Conservation (phyloP, 768 basidiomycete species). For the Clathrus columnatus region DNA sequence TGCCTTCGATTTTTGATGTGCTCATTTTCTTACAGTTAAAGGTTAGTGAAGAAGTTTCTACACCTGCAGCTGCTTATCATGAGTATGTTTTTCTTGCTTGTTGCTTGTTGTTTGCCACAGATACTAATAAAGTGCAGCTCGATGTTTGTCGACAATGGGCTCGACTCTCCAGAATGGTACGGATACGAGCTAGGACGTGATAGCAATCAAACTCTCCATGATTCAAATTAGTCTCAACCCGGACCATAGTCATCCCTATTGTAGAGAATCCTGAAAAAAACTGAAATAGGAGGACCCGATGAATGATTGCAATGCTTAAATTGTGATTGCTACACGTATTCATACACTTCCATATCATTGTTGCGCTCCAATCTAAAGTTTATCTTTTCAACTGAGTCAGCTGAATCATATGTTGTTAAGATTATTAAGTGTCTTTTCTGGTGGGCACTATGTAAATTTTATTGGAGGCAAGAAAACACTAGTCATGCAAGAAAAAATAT, state of each 20-base stretch:
- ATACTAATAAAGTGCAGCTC: conserved; percentile 26
- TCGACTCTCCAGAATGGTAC: conserved; percentile 43
- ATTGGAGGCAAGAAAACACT: no score
- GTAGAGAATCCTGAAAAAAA: conserved; percentile 36
- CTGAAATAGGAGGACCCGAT: conserved; percentile 6
- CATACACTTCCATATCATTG: no score
- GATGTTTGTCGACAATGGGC: conserved; percentile 43
- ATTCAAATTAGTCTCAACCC: conserved; percentile 40
- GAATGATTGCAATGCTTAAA: background rate
- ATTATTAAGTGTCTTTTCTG: no score
- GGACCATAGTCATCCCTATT: conserved; percentile 33
- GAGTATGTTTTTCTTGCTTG: conserved; percentile 46
- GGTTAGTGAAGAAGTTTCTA: no score
- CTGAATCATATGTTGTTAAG: no score
- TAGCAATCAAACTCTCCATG: conserved; percentile 45
- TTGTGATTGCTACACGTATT: no score
- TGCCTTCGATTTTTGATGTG: no score
- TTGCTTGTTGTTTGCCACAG: background rate
- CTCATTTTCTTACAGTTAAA: no score
- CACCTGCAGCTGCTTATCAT: conserved; percentile 52
- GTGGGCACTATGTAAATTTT: no score
- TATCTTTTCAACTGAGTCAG: no score
- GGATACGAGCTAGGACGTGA: conserved; percentile 50
- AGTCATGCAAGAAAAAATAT: no score
- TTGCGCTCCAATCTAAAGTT: no score